Base-by-base conservation (phyloP, 768 basidiomycete species). In the Saitozyma podzolica region DNA sequence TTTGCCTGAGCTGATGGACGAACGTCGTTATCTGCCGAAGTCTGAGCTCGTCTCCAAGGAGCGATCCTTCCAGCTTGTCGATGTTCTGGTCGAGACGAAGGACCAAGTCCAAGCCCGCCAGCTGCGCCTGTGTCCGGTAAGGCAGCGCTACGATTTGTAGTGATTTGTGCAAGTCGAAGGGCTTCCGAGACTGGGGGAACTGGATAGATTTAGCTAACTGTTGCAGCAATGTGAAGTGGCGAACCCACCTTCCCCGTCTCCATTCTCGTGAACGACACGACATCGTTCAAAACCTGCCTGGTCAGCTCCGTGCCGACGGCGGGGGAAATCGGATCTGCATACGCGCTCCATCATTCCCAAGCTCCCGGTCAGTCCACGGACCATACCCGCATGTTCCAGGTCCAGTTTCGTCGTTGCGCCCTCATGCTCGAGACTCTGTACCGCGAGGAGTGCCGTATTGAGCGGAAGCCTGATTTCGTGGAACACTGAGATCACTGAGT, bases 351-450 rank as follows among this genome's bases (percentile, higher is more conserved):
- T 75, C 70, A 73, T 75, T 8, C 73, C 69, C 56, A 74, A 52
- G 63, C 69, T 70, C 14, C 69, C 69, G 50, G 68, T 73, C 53
- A 77, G 50, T 87, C 92, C 93, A 69, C 86, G 87, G 73, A 92
- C 92, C 81, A 95, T 92, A 58, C 94, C 86, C 65, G 89, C 88
- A 70, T 92, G 88, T 39, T 87, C 85, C 65, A 85, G 63, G 17
- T 73, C 58, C 13, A 67, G 50, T 19, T 64, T 86, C 2, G 84
- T 83, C 47, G 94, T 84, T 1, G 85, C 84, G 8, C 88, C 86
- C 0, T 86, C 86, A 0, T 89, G 90, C 64, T 89, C 88, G 85
- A 95, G 88, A 72, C 95, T 95, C 80, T 95, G 93, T n/a, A 94
- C 88, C 0, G 93, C 91, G 50, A 94, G 82, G 11, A 93, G 64